These are phyloP conservation scores for Kwoniella botswanensis DNA, from an alignment of 768 basidiomycete genomes.

Conservation along the genomic window DNA sequence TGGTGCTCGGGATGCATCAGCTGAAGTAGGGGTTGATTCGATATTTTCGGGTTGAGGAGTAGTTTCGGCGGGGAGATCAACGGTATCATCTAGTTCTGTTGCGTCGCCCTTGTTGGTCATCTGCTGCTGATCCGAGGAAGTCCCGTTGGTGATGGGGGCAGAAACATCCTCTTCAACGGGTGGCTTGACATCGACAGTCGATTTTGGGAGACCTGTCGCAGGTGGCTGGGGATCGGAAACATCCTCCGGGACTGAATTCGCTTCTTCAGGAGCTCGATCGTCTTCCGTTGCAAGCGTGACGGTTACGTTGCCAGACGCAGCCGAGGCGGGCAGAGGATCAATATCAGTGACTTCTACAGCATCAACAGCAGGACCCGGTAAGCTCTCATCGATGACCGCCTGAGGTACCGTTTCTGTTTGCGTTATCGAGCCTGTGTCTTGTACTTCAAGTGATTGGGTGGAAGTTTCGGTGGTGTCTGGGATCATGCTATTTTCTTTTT, in stretches of 20 bases:
- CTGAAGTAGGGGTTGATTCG: constrained; percentile 7
- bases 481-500: too few relatives aligned
- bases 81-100: neutral
- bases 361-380: neutral
- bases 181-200: neutral
- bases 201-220: neutral
- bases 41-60: neutral
- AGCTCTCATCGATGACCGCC: neutral
- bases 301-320: too few relatives aligned
- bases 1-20: constrained; percentile 16
- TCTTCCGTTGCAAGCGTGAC: too few relatives aligned
- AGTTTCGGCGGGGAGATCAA: neutral
- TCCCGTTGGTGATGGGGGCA: neutral
- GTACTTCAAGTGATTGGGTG: neutral
- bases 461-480: neutral
- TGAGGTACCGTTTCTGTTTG: neutral
- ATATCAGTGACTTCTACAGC: neutral
- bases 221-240: neutral
- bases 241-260: neutral
- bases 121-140: neutral
- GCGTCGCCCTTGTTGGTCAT: neutral
- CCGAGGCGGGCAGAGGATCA: neutral
- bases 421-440: neutral
- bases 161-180: neutral
- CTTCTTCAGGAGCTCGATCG: neutral